Evolutionary conservation across 106 monocot genomes (phyloP).

Genomic region (Chionographis japonica): DNA sequence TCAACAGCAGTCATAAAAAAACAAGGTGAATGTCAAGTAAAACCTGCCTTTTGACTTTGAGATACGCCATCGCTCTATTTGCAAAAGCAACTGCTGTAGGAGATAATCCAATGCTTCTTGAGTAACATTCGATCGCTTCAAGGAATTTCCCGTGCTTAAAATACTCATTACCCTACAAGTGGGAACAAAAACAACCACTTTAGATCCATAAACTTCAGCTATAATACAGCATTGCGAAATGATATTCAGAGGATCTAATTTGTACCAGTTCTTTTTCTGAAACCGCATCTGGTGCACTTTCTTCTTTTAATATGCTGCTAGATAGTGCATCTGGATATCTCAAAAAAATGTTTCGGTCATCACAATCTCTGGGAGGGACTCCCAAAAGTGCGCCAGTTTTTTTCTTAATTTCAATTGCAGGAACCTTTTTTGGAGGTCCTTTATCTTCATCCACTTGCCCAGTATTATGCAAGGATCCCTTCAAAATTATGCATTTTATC

Average conservation of each 20-base stretch:
- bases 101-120: constrained; percentile 82
- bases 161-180: constrained; percentile 83
- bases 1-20: background rate
- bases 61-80: constrained; percentile 99
- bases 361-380: constrained; percentile 7
- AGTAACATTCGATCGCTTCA: constrained; percentile 95
- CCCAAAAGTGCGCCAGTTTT: constrained; percentile 14
- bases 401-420: constrained; percentile 21
- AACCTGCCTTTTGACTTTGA: constrained; percentile 76
- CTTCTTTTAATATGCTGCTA: constrained; percentile 27
- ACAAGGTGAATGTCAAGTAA: background rate
- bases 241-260: background rate
- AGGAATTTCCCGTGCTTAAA: constrained; percentile 80
- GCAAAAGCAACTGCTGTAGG: constrained; percentile 93
- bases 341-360: constrained; percentile 16
- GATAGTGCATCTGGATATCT: constrained; percentile 25
- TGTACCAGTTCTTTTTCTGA: constrained; percentile 90
- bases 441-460: constrained; percentile 15
- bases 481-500: constrained; percentile 4
- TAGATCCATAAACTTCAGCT: constrained; percentile 4
- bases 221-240: background rate
- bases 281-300: constrained; percentile 56
- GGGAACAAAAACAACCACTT: constrained; percentile 1
- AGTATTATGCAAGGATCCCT: constrained; percentile 15
- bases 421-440: constrained; percentile 17